phyloP scores from a whole-genome alignment of 305 asterid species.

The Caryopteris hybrid region DNA sequence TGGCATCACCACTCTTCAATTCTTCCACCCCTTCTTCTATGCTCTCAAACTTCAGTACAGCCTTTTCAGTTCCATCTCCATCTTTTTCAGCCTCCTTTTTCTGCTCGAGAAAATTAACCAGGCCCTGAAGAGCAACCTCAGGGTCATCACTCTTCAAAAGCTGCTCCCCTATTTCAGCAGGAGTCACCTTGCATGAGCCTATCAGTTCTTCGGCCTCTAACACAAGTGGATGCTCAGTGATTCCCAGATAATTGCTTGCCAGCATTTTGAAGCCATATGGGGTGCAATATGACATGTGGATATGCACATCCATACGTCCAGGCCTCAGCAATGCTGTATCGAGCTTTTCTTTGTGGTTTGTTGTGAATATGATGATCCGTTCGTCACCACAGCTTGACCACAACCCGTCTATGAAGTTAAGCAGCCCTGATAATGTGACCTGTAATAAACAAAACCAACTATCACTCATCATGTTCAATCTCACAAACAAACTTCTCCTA shows the following conservation, averaged over 20 bases:
- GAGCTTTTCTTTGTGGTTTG: conserved; percentile 42
- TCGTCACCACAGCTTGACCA: conserved; percentile 56
- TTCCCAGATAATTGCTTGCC: conserved; percentile 27
- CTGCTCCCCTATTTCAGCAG: conserved; percentile 43
- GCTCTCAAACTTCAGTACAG: neutral
- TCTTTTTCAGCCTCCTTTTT: conserved; percentile 8
- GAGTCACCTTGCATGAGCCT: conserved; percentile 28
- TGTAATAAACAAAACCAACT: neutral
- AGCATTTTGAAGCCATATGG: conserved; percentile 37
- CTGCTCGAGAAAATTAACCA: conserved; percentile 27
- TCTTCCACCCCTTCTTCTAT: neutral
- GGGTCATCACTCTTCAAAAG: conserved; percentile 34
- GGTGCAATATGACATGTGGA: conserved; percentile 49
- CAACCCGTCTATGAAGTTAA: conserved; percentile 44
- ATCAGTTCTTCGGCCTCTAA: conserved; percentile 21
- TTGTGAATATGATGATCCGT: conserved; percentile 45
- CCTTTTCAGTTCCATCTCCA: neutral
- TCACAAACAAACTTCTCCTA: no score
- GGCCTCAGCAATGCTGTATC: conserved; percentile 45
- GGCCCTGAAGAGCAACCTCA: conserved; percentile 23
- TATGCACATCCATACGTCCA: conserved; percentile 49
- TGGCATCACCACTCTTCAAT: neutral
- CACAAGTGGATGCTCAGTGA: conserved; percentile 23
- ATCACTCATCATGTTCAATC: no score
- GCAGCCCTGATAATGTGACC: conserved; percentile 40